phyloP scores from a whole-genome alignment of 495 filamentous ascomycete species.

The Glonium stellatum region DNA sequence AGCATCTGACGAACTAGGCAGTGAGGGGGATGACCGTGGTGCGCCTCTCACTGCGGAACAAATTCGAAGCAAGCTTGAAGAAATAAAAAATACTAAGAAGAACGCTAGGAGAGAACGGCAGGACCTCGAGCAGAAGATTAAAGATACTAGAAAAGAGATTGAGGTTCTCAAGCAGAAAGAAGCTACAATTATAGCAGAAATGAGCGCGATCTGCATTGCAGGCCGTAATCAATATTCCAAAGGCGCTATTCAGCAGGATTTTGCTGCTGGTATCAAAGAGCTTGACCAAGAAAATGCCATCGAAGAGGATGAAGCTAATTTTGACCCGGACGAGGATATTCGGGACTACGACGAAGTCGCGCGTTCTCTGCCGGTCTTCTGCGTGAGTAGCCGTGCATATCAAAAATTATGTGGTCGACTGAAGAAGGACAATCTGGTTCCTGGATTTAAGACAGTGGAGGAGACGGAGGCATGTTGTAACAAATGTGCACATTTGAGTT shows the following conservation, averaged over 20 bases:
- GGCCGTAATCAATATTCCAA: constrained; percentile 50
- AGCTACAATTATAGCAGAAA: constrained; percentile 33
- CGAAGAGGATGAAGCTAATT: constrained; percentile 42
- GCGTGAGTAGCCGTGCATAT: constrained; percentile 51
- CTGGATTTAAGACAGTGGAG: constrained; percentile 43
- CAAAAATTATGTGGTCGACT: constrained; percentile 54
- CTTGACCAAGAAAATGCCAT: constrained; percentile 46
- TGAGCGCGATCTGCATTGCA: constrained; percentile 46
- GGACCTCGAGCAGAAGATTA: constrained; percentile 33
- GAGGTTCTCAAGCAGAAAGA: constrained; percentile 31
- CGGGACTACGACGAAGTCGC: constrained; percentile 55
- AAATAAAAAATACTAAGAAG: constrained; percentile 38
- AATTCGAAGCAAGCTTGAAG: constrained; percentile 36
- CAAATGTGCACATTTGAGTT: constrained; percentile 4
- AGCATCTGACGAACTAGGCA: constrained; percentile 27
- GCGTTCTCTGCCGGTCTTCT: constrained; percentile 51
- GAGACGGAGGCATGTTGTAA: constrained; percentile 35
- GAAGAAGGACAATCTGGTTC: constrained; percentile 41
- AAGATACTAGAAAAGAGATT: constrained; percentile 29
- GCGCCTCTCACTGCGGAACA: constrained; percentile 35
- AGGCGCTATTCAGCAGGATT: constrained; percentile 48
- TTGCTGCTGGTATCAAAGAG: constrained; percentile 47
- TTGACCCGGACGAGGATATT: constrained; percentile 39
- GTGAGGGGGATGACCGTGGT: constrained; percentile 26
- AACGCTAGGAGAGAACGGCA: constrained; percentile 32